Conservation (phyloP, 2,329 filamentous ascomycete species). For the Penicillium occitanis region DNA sequence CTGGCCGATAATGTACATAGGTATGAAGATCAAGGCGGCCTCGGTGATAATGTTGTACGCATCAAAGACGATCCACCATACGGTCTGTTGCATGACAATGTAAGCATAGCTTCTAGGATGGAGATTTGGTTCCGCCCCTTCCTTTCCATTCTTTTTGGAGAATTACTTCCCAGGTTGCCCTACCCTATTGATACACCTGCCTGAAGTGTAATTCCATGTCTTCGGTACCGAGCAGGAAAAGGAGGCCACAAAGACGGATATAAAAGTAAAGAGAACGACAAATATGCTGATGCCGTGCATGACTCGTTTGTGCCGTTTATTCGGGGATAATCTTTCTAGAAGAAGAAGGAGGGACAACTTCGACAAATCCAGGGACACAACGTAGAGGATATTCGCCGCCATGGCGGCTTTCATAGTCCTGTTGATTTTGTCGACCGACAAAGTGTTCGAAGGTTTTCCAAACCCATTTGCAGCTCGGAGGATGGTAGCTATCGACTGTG, state of each 20-base stretch:
- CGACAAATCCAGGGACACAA: slow-evolving; percentile 8
- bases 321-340: slow-evolving; percentile 8
- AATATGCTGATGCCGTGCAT: slow-evolving; percentile 5
- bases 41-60: slow-evolving; percentile 7
- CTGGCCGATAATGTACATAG: slow-evolving; percentile 11
- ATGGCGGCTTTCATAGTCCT: background rate
- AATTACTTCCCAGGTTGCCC: background rate
- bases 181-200: slow-evolving; percentile 4
- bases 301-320: slow-evolving; percentile 6
- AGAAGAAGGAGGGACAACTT: slow-evolving; percentile 7
- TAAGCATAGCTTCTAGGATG: background rate
- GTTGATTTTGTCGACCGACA: background rate
- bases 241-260: slow-evolving; percentile 1
- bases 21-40: slow-evolving; percentile 5
- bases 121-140: background rate
- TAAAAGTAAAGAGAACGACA: background rate
- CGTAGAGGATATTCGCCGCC: slow-evolving; percentile 5
- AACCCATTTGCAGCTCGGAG: slow-evolving; percentile 9
- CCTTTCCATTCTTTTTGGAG: background rate
- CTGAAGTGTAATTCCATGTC: slow-evolving; percentile 6
- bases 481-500: slow-evolving; percentile 6
- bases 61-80: slow-evolving; percentile 11
- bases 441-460: background rate
- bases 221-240: slow-evolving; percentile 14
- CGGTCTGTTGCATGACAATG: background rate